These are phyloP conservation scores for Wallacemonas collosoma DNA, from an alignment of 208 protist species.

Conservation along the genomic window DNA sequence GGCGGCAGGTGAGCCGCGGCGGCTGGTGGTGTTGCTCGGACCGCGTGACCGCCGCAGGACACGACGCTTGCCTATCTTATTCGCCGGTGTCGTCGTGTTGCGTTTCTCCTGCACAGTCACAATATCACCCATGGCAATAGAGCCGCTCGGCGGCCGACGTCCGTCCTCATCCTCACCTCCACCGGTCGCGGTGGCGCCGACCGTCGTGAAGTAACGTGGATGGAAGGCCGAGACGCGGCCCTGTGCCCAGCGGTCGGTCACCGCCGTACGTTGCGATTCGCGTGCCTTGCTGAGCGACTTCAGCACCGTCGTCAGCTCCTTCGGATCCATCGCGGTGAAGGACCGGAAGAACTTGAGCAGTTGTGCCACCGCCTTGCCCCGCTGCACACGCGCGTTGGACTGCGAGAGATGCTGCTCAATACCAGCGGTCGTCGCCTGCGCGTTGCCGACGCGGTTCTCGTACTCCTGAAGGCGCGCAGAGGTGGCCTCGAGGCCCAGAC, in stretches of 20 bases:
- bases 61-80: conserved; percentile 2
- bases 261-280: conserved; percentile 49
- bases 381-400: conserved; percentile 81
- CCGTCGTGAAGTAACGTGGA: conserved; percentile 60
- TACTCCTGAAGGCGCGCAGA: conserved; percentile 71
- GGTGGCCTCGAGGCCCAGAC: conserved; percentile 81
- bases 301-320: conserved; percentile 50
- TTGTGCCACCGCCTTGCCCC: conserved; percentile 69
- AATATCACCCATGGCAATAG: not conserved
- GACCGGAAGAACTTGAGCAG: conserved; percentile 78
- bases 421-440: conserved; percentile 76
- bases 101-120: conserved; percentile 12
- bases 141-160: not conserved
- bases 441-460: conserved; percentile 84
- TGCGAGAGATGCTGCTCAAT: conserved; percentile 87
- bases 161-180: conserved; percentile 25
- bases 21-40: not conserved
- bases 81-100: not conserved
- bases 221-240: conserved; percentile 59
- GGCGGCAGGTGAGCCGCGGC: not conserved
- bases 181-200: not conserved
- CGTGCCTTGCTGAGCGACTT: conserved; percentile 64
- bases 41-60: not conserved
- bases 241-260: conserved; percentile 62
- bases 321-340: conserved; percentile 51